Base-by-base conservation (phyloP, 176 grass and related monocot species). In the Aechmea fasciata region DNA sequence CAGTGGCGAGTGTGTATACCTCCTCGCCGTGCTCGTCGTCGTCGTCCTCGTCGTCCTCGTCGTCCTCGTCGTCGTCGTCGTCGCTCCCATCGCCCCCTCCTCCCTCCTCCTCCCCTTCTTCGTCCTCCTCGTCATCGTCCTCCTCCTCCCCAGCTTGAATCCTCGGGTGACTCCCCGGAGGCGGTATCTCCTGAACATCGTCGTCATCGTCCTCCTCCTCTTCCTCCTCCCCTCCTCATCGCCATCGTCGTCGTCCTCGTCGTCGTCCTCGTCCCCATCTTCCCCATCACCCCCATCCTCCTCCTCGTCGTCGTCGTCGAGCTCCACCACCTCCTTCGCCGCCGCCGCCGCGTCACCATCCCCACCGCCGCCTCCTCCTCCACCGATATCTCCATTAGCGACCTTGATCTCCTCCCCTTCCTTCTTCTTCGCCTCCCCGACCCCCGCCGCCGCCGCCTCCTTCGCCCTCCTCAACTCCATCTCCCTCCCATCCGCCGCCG, bases 381-480 rank as follows among this genome's bases (percentile, higher is more conserved):
- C 54, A 19, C 65, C 73, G 23, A 18, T 23, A 5, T 75, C 50
- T 17, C 73, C 62, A 49, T 66, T 75, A 9, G 13, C 72, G 12
- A 20, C 61, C 20, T 75, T 28, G 14, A 52, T 66, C 73, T 52
- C 62, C 13, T 61, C 20, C 55, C n/a, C 55, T 19, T 19, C 20
- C 55, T 61, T 61, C 55, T 59, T 59, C 55, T 61, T 19, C 62
- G 20, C 15, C 65, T 48, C 18, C 59, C 41, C 28, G 20, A 10
- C 65, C 73, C 63, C 54, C 15, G 9, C 50, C 24, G 47, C 73
- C 57, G 19, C 72, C 62, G 72, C n/a, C n/a, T n/a, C 62, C 61
- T n/a, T 66, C 61, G 17, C 59, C 41, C 18, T 47, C 49, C 65
- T 63, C 63, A 75, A 33, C 62, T 65, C 73, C 73, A 48, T 66